Base-by-base conservation (phyloP, 2,329 filamentous ascomycete genomes). In the Colletotrichum graminicola region DNA sequence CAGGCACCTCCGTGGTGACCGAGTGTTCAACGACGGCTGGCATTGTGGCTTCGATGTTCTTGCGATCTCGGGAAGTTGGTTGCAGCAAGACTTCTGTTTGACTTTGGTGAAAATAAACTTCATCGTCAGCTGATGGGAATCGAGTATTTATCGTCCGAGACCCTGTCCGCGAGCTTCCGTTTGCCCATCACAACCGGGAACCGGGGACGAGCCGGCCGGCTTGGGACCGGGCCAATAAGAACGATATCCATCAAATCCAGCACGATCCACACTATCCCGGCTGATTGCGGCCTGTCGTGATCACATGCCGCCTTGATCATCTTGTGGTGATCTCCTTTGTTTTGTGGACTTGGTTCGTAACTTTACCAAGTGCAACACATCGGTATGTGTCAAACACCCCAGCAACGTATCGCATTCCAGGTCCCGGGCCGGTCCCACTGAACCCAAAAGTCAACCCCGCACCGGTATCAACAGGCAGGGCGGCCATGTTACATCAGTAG, bases 1-100 rank as follows among this genome's bases (percentile, higher is more conserved):
- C 82, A 69, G 82, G 82, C 56, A 83, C 78, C 77, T 81, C 80
- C 62, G 80, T 82, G 68, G 74, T 74, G 66, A 82, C 80, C 66
- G 77, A 76, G 56, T 74, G 76, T 75, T 82, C 77, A 57, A 77
- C 75, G 64, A 79, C 76, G 69, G 79, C 75, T 73, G 78, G 77
- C 80, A 81, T 81, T 60, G 61, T 77, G 73, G 41, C 59, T 73
- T 63, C 63, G 52, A 41, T 21, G 5, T 23, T n/a, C 57, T 60
- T n/a, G 5, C 34, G 6, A 12, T 49, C 3, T 26, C 16, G 43
- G 21, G 12, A 8, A 34, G 29, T n/a, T 23, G 59, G n/a, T 29
- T 52, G 11, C 52, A 12, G 57, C 18, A 26, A 23, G n/a, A 23
- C 4, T 23, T 47, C 45, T 23, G n/a, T 52, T 36, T 45, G 41